Conservation (phyloP, 768 basidiomycete genomes). For the Tylopilus vinaceipallidus region DNA sequence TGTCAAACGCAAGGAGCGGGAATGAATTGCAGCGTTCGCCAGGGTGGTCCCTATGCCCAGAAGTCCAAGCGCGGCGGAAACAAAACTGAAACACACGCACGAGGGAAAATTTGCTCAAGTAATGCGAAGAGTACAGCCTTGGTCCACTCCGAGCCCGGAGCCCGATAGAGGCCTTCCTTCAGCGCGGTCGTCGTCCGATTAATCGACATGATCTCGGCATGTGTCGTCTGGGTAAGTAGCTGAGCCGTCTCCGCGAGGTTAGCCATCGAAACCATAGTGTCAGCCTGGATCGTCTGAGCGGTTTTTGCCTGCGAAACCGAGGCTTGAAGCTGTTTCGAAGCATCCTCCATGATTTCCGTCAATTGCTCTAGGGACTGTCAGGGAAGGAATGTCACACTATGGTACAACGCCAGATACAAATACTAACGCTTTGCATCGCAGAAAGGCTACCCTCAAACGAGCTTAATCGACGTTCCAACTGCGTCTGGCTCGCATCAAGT, state of each 20-base stretch:
- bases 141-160: conserved; percentile 20
- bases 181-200: conserved; percentile 40
- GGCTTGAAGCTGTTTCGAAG: conserved; percentile 31
- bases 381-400: conserved; percentile 13
- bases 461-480: conserved; percentile 29
- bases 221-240: conserved; percentile 39
- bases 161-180: conserved; percentile 27
- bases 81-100: conserved; percentile 17
- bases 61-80: background rate
- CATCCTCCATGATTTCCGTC: conserved; percentile 12
- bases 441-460: conserved; percentile 24
- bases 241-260: conserved; percentile 37
- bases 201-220: conserved; percentile 45
- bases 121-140: conserved; percentile 13
- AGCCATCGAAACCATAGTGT: conserved; percentile 35
- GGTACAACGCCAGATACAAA: conserved; percentile 10
- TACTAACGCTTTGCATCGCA: conserved; percentile 32
- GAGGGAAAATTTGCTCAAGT: conserved; percentile 18
- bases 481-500: conserved; percentile 24
- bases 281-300: conserved; percentile 36
- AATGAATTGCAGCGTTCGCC: conserved; percentile 19
- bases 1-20: conserved; percentile 27
- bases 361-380: conserved; percentile 23
- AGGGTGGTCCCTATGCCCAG: conserved; percentile 10
- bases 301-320: conserved; percentile 32